These are phyloP conservation scores for Collybia nuda DNA, from an alignment of 768 basidiomycete species.

Conservation along the genomic window DNA sequence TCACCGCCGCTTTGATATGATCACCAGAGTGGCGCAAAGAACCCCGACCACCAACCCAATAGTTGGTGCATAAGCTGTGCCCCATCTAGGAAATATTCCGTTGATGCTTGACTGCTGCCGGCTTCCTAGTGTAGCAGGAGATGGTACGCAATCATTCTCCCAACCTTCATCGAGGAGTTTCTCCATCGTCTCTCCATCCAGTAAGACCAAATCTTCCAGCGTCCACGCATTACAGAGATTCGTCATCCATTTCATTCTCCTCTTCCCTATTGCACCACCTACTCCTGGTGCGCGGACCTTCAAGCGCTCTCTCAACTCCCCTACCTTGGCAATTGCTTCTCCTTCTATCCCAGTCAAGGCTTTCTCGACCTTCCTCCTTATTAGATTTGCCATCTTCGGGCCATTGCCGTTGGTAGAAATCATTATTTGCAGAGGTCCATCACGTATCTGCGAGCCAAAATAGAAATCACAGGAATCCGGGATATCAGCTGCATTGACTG, in stretches of 20 bases:
- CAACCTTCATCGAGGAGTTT: constrained; percentile 82
- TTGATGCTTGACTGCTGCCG: background rate
- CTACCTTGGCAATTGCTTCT: constrained; percentile 77
- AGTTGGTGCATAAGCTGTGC: constrained; percentile 23
- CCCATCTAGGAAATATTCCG: background rate
- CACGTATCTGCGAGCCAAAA: constrained; percentile 91
- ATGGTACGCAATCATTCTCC: constrained; percentile 61
- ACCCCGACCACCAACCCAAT: constrained; percentile 45
- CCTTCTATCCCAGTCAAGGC: constrained; percentile 74
- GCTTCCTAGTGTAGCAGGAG: constrained; percentile 39
- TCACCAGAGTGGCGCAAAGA: constrained; percentile 25
- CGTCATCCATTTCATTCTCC: constrained; percentile 92
- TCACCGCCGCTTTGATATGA: constrained; percentile 29
- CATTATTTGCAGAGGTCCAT: constrained; percentile 93
- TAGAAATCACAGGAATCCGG: constrained; percentile 97
- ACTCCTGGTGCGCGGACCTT: constrained; percentile 82
- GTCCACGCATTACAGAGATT: constrained; percentile 83
- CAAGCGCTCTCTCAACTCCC: constrained; percentile 67
- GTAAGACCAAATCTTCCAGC: constrained; percentile 72
- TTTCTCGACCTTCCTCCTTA: constrained; percentile 66
- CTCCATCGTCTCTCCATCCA: constrained; percentile 67
- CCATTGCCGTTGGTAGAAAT: constrained; percentile 94
- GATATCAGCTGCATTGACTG: constrained; percentile 96
- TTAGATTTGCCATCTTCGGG: constrained; percentile 85
- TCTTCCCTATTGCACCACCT: constrained; percentile 72